These are phyloP conservation scores for Fraxinus paxiana DNA, from an alignment of 305 asterid genomes.

Conservation along the genomic window DNA sequence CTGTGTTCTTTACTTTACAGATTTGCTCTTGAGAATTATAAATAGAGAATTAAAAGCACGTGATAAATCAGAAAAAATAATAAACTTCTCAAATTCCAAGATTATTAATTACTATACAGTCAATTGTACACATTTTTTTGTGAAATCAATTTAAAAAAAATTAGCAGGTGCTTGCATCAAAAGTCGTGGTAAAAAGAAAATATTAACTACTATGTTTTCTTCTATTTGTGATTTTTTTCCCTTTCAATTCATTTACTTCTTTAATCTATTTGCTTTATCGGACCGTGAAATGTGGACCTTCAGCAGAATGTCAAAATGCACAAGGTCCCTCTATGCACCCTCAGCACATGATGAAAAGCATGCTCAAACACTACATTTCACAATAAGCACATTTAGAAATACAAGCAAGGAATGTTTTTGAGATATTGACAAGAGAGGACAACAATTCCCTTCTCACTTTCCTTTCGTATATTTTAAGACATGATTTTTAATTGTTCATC, in stretches of 20 bases:
- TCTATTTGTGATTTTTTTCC: not conserved
- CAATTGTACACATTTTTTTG: not conserved
- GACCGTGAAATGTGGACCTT: not conserved
- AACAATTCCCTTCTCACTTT: not conserved
- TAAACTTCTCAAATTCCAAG: not conserved
- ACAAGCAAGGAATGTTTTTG: not conserved
- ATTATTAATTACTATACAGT: not conserved
- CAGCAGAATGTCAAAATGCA: not conserved
- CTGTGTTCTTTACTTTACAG: not conserved
- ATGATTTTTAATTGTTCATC: not conserved
- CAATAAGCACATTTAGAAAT: not conserved
- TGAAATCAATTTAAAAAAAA: not conserved
- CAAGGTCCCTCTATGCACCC: not conserved
- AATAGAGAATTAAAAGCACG: not conserved
- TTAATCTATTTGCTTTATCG: not conserved
- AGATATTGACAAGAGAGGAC: not conserved
- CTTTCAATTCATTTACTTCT: not conserved
- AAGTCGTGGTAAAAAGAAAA: not conserved
- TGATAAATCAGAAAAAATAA: not conserved
- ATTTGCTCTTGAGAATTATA: not conserved
- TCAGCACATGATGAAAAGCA: not conserved
- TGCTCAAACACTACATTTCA: not conserved
- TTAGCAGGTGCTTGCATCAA: not conserved
- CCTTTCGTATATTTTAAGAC: not conserved
- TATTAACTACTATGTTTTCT: not conserved